Base-by-base conservation (phyloP, 306 rosid genomes). In the Gastrolobium bilobum region DNA sequence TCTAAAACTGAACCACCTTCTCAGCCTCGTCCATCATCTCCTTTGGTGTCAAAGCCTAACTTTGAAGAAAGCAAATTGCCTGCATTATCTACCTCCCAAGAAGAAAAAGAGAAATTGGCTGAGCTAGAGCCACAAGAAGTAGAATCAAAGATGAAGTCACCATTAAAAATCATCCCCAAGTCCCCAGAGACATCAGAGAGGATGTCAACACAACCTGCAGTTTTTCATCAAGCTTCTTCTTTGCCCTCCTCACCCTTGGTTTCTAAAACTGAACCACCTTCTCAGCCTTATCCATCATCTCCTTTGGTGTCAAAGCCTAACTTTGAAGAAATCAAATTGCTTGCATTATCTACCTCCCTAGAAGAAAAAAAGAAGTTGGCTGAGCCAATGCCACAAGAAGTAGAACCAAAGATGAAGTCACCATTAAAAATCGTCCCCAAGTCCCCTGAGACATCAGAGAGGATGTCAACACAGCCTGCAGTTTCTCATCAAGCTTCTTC, bases 21-120 rank as follows among this genome's bases (percentile, higher is more conserved):
- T 20, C 26, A 20, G 26, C 26, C 26, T 20, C 26, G 1, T 20
- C 26, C 1, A 20, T 20, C 26, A 20, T 20, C 26, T 20, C 26
- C 26, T 20, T 20, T 20, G 26, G 26, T 20, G 26, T 20, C 26
- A 20, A 20, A 20, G 26, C 26, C 26, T 20, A 20, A 20, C 26
- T 20, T 20, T 20, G 26, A 20, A 20, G 77, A 76, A 42, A 63
- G 5, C 13, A 44, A 20, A 26, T 9, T 13, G 68, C 74, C 63
- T 34, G 3, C 70, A 70, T 62, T 20, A 20, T 20, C 26, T 20
- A 20, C 26, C 26, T 20, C 75, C 34, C 59, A 78, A 69, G 65
- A 82, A 63, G 84, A 82, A 76, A 81, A 75, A 56, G 76, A 73
- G 33, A 78, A 82, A 66, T 37, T 20, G 52, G 57, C 84, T 67